Conservation (phyloP, 208 protist species). For the Leptomonas pyrrhocoris region DNA sequence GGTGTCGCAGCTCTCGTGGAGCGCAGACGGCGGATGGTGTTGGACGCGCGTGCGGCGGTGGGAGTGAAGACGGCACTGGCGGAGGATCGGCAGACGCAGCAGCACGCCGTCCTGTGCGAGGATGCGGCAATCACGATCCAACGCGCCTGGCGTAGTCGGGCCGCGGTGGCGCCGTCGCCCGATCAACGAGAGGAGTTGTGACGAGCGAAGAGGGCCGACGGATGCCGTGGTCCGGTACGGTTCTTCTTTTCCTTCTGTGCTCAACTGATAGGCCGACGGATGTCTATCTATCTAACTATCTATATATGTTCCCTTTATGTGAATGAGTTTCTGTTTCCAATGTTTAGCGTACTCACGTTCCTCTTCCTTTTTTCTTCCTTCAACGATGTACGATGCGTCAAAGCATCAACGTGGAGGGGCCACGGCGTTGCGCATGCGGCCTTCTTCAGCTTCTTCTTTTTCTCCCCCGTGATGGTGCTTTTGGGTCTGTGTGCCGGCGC, state of each 20-base stretch:
- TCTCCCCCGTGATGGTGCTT: too few relatives aligned
- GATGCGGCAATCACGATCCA: slow-evolving; percentile 68
- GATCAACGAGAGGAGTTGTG: neutral
- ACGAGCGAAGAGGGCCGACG: neutral
- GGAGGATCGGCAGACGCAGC: slow-evolving; percentile 5
- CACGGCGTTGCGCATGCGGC: neutral
- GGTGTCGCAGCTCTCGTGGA: slow-evolving; percentile 13
- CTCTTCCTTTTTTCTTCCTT: slow-evolving; percentile 4
- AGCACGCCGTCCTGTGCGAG: slow-evolving; percentile 1
- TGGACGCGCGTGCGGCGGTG: slow-evolving; percentile 19
- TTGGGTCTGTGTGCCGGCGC: too few relatives aligned
- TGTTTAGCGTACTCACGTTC: neutral
- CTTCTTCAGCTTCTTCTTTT: too few relatives aligned
- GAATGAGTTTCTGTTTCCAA: too few relatives aligned
- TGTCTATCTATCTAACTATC: too few relatives aligned
- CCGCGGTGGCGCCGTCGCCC: neutral
- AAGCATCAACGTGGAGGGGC: too few relatives aligned
- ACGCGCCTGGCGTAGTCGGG: slow-evolving; percentile 39
- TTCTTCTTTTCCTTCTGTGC: too few relatives aligned
- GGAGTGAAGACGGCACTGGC: neutral
- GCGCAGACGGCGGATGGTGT: slow-evolving; percentile 4
- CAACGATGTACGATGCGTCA: slow-evolving; percentile 1
- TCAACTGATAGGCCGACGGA: too few relatives aligned
- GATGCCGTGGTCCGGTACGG: too few relatives aligned
- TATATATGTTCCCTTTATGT: too few relatives aligned